phyloP scores from a whole-genome alignment of 345 rosid species.

The Eutrema heterophyllum region DNA sequence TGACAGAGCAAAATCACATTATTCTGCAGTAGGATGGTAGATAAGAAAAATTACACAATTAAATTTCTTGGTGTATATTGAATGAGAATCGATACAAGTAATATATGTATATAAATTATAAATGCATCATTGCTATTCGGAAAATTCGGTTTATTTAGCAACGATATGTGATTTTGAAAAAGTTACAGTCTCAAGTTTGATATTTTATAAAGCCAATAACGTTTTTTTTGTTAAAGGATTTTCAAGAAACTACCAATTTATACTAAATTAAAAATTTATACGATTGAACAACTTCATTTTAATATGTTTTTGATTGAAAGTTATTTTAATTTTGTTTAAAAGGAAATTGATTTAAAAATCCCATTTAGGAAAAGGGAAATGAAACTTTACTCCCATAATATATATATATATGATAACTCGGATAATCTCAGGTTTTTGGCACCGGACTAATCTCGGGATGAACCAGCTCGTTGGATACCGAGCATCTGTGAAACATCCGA shows the following conservation, averaged over 20 bases:
- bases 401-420: too few relatives aligned
- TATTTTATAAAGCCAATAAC: background rate
- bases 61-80: background rate
- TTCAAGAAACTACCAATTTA: background rate
- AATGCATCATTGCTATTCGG: background rate
- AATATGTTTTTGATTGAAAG: background rate
- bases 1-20: background rate
- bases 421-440: too few relatives aligned
- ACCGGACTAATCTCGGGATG: too few relatives aligned
- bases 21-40: background rate
- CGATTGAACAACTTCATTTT: background rate
- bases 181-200: background rate
- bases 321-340: background rate
- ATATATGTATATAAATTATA: background rate
- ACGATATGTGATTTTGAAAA: background rate
- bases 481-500: too few relatives aligned
- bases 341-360: too few relatives aligned
- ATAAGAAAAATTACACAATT: background rate
- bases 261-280: background rate
- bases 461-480: too few relatives aligned
- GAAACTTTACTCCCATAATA: too few relatives aligned
- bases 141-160: background rate
- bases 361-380: too few relatives aligned
- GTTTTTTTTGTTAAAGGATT: too few relatives aligned
- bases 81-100: background rate